Conservation (phyloP, 1,284 basidiomycete species). For the Irpex rosettiformis region DNA sequence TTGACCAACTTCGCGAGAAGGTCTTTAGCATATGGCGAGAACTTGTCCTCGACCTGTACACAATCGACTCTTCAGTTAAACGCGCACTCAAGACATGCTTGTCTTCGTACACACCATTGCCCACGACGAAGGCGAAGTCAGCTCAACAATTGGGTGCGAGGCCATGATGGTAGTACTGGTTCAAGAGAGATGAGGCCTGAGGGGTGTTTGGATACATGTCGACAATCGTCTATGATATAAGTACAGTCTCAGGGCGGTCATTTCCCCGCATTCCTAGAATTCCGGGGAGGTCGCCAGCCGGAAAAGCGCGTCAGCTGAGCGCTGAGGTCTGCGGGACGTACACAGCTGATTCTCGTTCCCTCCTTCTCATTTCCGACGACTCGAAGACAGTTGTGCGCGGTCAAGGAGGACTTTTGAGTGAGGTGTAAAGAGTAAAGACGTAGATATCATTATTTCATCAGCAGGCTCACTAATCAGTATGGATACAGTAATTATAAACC, state of each 20-base stretch:
- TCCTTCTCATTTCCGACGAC: background rate
- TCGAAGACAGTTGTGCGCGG: background rate
- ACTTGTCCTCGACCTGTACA: conserved; percentile 81
- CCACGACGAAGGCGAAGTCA: conserved; percentile 81
- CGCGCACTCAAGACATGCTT: background rate
- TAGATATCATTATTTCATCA: background rate
- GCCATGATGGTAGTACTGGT: conserved; percentile 36
- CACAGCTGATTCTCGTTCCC: background rate
- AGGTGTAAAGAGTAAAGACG: background rate
- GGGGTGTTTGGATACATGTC: background rate
- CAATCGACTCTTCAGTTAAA: background rate
- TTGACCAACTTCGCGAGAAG: conserved; percentile 79
- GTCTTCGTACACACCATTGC: conserved; percentile 53
- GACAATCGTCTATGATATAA: conserved; percentile 4
- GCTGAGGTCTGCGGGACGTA: background rate
- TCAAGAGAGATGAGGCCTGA: background rate
- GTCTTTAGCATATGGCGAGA: conserved; percentile 86
- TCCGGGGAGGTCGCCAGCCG: conserved; percentile 1
- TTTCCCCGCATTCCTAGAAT: background rate
- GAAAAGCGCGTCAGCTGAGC: background rate
- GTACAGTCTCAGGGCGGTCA: background rate
- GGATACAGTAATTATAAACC: conserved; percentile 10
- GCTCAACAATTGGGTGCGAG: conserved; percentile 64
- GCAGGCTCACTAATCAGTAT: conserved; percentile 7
- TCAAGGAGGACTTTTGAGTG: background rate